A percentile compares a stretch with the other conserved stretches of the same genome.
phyloP scores from a whole-genome alignment of 306 rosid species.

The Dryas alaskensis region DNA sequence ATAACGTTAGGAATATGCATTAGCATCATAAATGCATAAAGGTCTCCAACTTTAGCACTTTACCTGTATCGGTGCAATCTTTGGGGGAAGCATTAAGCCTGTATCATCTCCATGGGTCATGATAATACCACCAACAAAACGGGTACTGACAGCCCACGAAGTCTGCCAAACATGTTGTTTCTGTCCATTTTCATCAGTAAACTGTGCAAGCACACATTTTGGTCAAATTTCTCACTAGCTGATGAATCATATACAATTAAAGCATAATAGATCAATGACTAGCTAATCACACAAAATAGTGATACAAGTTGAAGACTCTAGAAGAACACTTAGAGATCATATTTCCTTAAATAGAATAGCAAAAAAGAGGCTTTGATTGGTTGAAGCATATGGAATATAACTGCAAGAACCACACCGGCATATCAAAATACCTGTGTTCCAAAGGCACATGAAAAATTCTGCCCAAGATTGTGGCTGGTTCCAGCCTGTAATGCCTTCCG shows the following conservation, averaged over 20 bases:
- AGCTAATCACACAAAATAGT: background rate
- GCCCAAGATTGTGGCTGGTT: slow-evolving; percentile 98
- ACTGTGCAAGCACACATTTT: slow-evolving; percentile 54
- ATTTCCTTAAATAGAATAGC: background rate
- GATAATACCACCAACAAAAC: slow-evolving; percentile 95
- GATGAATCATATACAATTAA: slow-evolving; percentile 23
- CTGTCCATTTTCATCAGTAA: slow-evolving; percentile 81
- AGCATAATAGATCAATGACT: background rate
- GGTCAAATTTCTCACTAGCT: slow-evolving; percentile 22
- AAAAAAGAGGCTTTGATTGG: background rate
- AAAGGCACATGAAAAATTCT: slow-evolving; percentile 90
- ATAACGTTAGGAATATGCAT: background rate
- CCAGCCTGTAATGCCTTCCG: slow-evolving; percentile 95
- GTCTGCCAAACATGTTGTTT: slow-evolving; percentile 93
- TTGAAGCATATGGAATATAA: background rate
- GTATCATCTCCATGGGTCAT: slow-evolving; percentile 97
- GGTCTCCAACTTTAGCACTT: slow-evolving; percentile 37
- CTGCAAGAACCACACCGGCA: slow-evolving; percentile 1
- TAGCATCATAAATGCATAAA: slow-evolving; percentile 6
- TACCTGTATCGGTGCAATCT: slow-evolving; percentile 88
- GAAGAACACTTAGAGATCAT: background rate
- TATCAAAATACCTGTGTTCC: slow-evolving; percentile 67
- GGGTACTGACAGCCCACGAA: slow-evolving; percentile 98
- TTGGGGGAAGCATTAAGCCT: slow-evolving; percentile 94
- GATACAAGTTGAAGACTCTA: background rate